Evolutionary conservation across 441 rosid species (phyloP).

Genomic region (Gossypium aridum): DNA sequence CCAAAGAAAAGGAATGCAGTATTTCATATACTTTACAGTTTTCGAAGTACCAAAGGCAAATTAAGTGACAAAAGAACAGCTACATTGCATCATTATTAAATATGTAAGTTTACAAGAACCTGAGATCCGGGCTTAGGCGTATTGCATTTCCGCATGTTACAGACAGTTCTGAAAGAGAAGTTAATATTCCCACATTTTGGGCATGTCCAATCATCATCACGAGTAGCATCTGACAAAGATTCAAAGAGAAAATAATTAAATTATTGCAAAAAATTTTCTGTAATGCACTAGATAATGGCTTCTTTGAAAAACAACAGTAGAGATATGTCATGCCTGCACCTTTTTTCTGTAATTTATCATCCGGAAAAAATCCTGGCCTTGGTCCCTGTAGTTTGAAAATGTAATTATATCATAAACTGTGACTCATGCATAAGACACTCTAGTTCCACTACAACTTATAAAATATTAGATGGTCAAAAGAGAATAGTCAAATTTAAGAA

Average conservation of each 20-base stretch:
- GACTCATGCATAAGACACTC: background rate
- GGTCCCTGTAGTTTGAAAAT: conserved; percentile 52
- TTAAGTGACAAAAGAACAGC: background rate
- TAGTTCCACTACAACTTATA: background rate
- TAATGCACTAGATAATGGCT: background rate
- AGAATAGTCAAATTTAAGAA: background rate
- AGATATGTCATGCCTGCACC: conserved; percentile 37
- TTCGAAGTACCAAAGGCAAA: background rate
- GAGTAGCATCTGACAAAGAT: conserved; percentile 46
- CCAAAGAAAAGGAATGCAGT: background rate
- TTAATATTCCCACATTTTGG: conserved; percentile 95
- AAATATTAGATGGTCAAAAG: background rate
- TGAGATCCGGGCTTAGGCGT: conserved; percentile 94
- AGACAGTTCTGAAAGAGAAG: conserved; percentile 88
- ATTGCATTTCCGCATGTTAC: conserved; percentile 98
- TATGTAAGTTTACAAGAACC: conserved; percentile 33
- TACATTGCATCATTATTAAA: background rate
- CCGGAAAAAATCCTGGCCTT: conserved; percentile 77
- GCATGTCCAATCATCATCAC: conserved; percentile 96
- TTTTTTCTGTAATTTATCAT: conserved; percentile 62
- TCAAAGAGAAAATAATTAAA: background rate
- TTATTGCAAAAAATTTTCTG: background rate
- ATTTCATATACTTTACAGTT: background rate
- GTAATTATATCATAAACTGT: conserved; percentile 11
- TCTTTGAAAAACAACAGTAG: background rate